Conservation (phyloP, 1,139 yeast species). For the Zygosaccharomyces pseudobailii region DNA sequence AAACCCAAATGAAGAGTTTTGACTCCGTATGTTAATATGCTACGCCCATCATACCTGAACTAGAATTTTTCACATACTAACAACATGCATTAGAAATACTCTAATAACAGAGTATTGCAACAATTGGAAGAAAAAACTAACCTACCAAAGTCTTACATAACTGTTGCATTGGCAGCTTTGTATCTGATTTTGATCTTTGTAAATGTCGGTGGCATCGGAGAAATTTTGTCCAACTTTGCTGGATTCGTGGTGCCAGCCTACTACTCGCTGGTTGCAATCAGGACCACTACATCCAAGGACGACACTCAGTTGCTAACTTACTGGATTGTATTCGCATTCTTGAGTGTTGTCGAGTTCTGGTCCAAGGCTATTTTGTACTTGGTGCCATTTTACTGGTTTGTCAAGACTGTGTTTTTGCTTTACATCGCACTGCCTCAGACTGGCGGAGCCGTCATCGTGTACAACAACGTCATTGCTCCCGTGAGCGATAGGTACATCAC, state of each 20-base stretch:
- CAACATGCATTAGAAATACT: conserved; percentile 37
- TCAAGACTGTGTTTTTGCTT: conserved; percentile 83
- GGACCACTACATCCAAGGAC: conserved; percentile 61
- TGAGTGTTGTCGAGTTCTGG: conserved; percentile 94
- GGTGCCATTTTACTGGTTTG: conserved; percentile 93
- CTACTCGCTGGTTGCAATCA: conserved; percentile 79
- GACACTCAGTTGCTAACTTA: conserved; percentile 86
- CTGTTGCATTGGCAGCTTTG: conserved; percentile 54
- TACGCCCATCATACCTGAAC: too few relatives aligned
- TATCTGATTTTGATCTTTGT: conserved; percentile 77
- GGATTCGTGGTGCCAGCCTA: conserved; percentile 91
- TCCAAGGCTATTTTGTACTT: conserved; percentile 85
- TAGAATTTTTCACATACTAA: not conserved
- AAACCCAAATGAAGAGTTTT: conserved; percentile 25
- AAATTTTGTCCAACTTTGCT: conserved; percentile 84
- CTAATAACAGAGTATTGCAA: conserved; percentile 41
- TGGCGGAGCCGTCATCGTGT: conserved; percentile 78
- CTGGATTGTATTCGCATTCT: conserved; percentile 94
- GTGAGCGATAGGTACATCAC: conserved; percentile 50
- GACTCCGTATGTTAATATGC: conserved; percentile 20
- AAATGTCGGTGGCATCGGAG: conserved; percentile 92
- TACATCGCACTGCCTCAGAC: conserved; percentile 85
- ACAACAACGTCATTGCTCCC: conserved; percentile 64
- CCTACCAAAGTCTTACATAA: conserved; percentile 85
- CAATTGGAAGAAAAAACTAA: conserved; percentile 60